A percentile compares a stretch with the other conserved stretches of the same genome.
Conservation (phyloP, 371 early-diverging fungal genomes). For the Apophysomyces trapeziformis region DNA sequence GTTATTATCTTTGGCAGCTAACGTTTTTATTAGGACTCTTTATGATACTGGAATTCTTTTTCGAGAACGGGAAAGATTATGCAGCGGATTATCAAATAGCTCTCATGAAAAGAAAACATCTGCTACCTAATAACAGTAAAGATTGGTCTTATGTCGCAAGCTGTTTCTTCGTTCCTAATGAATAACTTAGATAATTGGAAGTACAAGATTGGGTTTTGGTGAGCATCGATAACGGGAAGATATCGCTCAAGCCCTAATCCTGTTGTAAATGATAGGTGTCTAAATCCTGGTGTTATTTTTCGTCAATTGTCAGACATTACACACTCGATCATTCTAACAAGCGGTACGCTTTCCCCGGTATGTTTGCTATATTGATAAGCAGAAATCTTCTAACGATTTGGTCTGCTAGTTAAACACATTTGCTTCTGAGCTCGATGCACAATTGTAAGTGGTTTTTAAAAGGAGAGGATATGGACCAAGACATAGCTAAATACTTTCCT, state of each 20-base stretch:
- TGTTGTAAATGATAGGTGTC: constrained; percentile 42
- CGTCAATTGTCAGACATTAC: constrained; percentile 47
- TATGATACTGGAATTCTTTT: constrained; percentile 41
- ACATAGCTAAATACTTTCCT: neutral
- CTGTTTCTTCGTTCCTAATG: neutral
- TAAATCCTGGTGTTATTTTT: constrained; percentile 71
- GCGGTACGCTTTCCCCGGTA: constrained; percentile 85
- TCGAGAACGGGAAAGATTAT: constrained; percentile 27
- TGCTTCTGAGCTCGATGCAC: constrained; percentile 66
- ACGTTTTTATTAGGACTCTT: constrained; percentile 34
- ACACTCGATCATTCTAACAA: constrained; percentile 78
- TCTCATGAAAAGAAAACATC: constrained; percentile 30
- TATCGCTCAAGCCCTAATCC: too few relatives aligned
- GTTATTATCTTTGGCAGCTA: neutral
- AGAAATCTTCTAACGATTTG: neutral
- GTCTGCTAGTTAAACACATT: constrained; percentile 60
- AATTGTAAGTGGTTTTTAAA: constrained; percentile 40
- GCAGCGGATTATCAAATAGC: constrained; percentile 53
- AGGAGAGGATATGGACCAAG: neutral
- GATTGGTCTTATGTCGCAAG: constrained; percentile 7
- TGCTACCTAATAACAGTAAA: neutral
- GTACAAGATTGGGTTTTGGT: constrained; percentile 42
- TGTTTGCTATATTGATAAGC: constrained; percentile 9
- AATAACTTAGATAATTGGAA: constrained; percentile 16
- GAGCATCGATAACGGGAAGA: constrained; percentile 1